phyloP scores from a whole-genome alignment of 139 green algal species.

The Desmodesmus armatus region DNA sequence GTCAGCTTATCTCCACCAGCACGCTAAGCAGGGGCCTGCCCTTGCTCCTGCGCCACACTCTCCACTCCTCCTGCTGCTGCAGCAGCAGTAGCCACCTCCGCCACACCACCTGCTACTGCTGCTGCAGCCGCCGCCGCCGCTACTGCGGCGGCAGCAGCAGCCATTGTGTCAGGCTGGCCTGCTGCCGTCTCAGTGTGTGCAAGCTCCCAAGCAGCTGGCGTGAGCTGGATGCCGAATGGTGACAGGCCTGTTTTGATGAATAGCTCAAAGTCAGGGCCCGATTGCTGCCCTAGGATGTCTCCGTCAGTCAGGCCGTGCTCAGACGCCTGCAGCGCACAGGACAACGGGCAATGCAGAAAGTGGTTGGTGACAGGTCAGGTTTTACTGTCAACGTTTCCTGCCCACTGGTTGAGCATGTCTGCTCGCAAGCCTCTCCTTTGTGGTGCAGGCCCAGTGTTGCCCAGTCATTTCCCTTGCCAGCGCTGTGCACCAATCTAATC shows the following conservation, averaged over 20 bases:
- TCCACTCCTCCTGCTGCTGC: neutral
- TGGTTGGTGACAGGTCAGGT: too few relatives aligned
- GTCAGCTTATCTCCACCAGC: too few relatives aligned
- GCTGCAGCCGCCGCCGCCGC: neutral
- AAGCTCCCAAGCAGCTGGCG: neutral
- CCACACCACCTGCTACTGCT: too few relatives aligned
- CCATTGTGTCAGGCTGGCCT: too few relatives aligned
- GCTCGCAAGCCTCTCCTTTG: too few relatives aligned
- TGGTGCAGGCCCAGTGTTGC: too few relatives aligned
- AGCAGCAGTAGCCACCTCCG: neutral
- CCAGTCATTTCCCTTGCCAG: too few relatives aligned
- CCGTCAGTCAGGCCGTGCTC: neutral
- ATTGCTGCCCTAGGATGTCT: conserved; percentile 6
- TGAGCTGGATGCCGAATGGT: neutral
- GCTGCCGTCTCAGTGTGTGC: conserved; percentile 6
- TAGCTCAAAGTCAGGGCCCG: conserved; percentile 29
- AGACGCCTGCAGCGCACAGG: neutral
- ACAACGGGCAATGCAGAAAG: neutral
- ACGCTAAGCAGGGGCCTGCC: too few relatives aligned
- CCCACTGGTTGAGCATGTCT: too few relatives aligned
- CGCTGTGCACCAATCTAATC: too few relatives aligned
- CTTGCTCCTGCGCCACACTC: too few relatives aligned
- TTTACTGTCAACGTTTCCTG: too few relatives aligned
- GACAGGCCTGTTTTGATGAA: conserved; percentile 32
- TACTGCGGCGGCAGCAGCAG: neutral